These are phyloP conservation scores for Lenwebbia sp. DNA, from an alignment of 345 rosid genomes.

Conservation along the genomic window DNA sequence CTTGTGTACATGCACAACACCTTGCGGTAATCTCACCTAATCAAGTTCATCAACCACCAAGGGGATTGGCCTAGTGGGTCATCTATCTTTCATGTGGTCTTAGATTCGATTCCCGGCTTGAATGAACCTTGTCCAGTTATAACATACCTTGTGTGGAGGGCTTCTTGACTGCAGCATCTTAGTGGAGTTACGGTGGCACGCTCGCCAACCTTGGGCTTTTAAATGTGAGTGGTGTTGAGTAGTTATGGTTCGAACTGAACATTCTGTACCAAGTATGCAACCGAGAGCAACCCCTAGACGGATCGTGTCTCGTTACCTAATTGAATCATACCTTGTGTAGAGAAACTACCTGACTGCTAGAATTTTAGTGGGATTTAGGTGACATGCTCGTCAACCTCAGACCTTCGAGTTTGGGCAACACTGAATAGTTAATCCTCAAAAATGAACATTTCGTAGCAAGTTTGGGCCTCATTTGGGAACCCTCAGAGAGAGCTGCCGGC, in stretches of 20 bases:
- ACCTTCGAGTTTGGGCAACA: rapidly evolving
- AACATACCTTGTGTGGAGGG: neutral
- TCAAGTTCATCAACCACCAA: neutral
- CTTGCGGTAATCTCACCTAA: neutral
- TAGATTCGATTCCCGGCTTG: neutral
- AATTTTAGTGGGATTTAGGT: neutral
- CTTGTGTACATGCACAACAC: neutral
- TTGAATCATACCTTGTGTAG: neutral
- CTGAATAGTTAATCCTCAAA: neutral
- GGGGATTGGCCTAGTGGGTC: neutral
- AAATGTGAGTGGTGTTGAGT: neutral
- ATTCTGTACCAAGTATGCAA: neutral
- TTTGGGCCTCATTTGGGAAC: too few relatives aligned
- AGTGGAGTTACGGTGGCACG: neutral
- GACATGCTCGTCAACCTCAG: neutral
- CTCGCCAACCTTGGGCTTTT: neutral
- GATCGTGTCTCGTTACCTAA: neutral
- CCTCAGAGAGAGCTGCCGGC: too few relatives aligned
- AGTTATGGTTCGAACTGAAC: neutral
- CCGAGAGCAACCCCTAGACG: neutral
- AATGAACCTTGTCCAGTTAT: too few relatives aligned
- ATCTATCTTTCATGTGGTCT: neutral
- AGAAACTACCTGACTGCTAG: neutral
- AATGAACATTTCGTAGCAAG: neutral
- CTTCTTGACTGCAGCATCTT: neutral